These are phyloP conservation scores for Coleophoma cylindrospora DNA, from an alignment of 2,329 filamentous ascomycete species.

Conservation along the genomic window DNA sequence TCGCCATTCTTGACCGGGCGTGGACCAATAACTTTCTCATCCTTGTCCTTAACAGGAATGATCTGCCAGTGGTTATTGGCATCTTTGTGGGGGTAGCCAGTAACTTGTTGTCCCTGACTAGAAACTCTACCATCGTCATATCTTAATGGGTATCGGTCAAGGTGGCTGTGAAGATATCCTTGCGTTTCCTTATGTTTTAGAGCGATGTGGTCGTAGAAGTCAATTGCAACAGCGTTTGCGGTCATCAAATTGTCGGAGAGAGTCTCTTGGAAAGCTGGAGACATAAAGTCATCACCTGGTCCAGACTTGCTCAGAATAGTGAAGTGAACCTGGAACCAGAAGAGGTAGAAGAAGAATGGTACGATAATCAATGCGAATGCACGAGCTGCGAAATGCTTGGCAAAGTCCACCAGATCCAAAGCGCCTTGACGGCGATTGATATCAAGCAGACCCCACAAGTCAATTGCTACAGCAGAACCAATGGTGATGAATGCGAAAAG, in stretches of 20 bases:
- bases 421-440: slow-evolving; percentile 79
- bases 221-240: slow-evolving; percentile 75
- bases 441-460: slow-evolving; percentile 91
- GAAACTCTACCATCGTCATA: slow-evolving; percentile 98
- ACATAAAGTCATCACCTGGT: slow-evolving; percentile 98
- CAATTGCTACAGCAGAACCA: slow-evolving; percentile 86
- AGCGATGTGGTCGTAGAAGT: slow-evolving; percentile 86
- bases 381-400: slow-evolving; percentile 85
- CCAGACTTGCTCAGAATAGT: slow-evolving; percentile 82
- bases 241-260: slow-evolving; percentile 92
- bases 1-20: slow-evolving; percentile 77
- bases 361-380: slow-evolving; percentile 82
- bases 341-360: slow-evolving; percentile 96
- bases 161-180: slow-evolving; percentile 90
- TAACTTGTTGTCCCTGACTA: slow-evolving; percentile 96
- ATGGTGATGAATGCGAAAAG: slow-evolving; percentile 96
- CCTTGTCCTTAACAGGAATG: slow-evolving; percentile 61
- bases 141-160: slow-evolving; percentile 81
- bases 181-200: slow-evolving; percentile 97
- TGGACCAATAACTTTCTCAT: slow-evolving; percentile 47
- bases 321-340: slow-evolving; percentile 99
- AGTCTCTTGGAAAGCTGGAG: slow-evolving; percentile 95
- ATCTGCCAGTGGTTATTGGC: slow-evolving; percentile 99
- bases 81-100: slow-evolving; percentile 95
- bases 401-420: slow-evolving; percentile 74